Base-by-base conservation (phyloP, 352 stramenopile genomes). In the Peronospora destructor region DNA sequence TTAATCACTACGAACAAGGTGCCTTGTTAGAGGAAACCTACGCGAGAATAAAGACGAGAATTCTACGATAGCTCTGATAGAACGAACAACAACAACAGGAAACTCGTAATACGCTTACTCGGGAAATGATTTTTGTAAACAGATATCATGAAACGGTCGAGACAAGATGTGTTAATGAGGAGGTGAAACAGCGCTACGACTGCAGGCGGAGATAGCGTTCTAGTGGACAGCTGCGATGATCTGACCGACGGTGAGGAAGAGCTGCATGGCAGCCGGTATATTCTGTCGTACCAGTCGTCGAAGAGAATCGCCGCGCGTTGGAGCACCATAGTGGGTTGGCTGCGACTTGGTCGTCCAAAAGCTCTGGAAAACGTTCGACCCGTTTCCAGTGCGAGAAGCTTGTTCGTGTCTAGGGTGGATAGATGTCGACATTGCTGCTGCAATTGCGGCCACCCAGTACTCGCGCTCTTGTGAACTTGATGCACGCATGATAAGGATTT, bases 141-240 rank as follows among this genome's bases (percentile, higher is more conserved):
- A 21, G 19, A 21, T 21, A 21, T 21, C 19, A 3, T 21, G 19
- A 3, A 21, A 21, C 19, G 19, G 19, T 21, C 19, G 19, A 21
- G 19, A 21, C 19, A 3, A 21, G 1, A 21, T 21, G 19, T 21
- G 19, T 21, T 21, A 21, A 21, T n/a, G n/a, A 21, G 3, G 19
- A 21, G 19, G 1, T 21, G 19, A 21, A 3, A 21, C 1, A 21
- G 19, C 3, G 19, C 19, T 44, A 19, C 28, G 21, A 50, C 12
- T 42, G 33, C 14, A 21, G 19, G 7, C 8, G 8, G 23, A 35
- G 14, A n/a, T 3, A 25, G 3, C 13, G 48, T 30, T 30, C 8
- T 61, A 65, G 16, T 23, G 19, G 14, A 30, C 45, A 32, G 52
- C 35, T 8, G 57, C 52, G 25, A 66, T 44, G 28, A 58, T 57